Base-by-base conservation (phyloP, 305 asterid genomes). In the Fraxinus ornus region DNA sequence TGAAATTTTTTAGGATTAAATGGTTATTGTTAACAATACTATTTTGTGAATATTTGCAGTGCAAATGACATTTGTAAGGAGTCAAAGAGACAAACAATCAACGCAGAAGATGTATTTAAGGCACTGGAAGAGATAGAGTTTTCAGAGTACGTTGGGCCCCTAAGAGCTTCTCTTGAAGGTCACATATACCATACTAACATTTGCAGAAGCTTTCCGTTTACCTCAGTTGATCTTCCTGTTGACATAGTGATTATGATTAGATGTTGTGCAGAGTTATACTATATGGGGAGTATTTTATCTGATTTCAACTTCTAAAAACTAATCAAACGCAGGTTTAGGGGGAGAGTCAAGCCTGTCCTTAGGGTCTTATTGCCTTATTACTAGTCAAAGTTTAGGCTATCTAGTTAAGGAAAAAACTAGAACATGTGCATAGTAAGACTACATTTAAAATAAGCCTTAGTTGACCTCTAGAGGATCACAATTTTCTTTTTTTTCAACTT, bases 61-160 rank as follows among this genome's bases (percentile, higher is more conserved):
- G 99, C 98, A 64, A 92, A 94, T 84, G 99, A 95, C 81, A 81
- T 89, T 52, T 94, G 97, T 80, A 95, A 89, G 94, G 98, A 93
- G 86, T 88, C 99, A 3, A 93, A 91, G 82, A 87, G 98, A 83
- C 98, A 94, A 82, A 90, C 89, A 41, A 89, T 94, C 81, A 93
- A 85, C 57, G 94, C 98, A 0, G 99, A 95, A 78, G 99, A 95
- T 89, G 98, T 95, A 66, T 90, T 95, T 83, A 94, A 93, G 87
- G 99, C 98, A 57, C 88, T 94, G 80, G 98, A 95, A 84, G 99
- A 94, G 89, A 92, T 94, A 62, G 97, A 94, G 81, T 95, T 93
- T 87, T 39, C 90, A 0, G 99, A 93, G 82, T 92, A 93, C 82
- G 83, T 90, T 68, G 93, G 73, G 52, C 97, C 97, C 87, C 98